A percentile compares a stretch with the other conserved stretches of the same genome.
Conservation (phyloP, 169 alveolate genomes). For the Miamiensis avidus region DNA sequence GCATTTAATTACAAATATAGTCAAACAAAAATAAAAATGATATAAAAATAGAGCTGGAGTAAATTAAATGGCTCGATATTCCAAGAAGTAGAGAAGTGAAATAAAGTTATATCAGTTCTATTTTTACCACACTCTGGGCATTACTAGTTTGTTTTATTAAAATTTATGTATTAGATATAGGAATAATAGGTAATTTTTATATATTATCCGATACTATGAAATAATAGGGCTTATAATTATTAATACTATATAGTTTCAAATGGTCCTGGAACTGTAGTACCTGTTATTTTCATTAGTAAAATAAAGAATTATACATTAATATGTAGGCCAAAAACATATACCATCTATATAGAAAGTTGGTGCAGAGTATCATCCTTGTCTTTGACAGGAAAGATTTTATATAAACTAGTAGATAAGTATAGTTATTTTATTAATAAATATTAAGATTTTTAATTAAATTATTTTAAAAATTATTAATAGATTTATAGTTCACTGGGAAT, state of each 20-base stretch:
- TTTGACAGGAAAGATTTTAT: conserved; percentile 34
- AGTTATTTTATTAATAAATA: not conserved
- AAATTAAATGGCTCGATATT: conserved; percentile 21
- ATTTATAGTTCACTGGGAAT: conserved; percentile 29
- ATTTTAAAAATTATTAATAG: not conserved
- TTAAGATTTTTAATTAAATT: not conserved
- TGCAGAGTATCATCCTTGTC: conserved; percentile 45
- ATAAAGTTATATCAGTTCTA: conserved; percentile 5
- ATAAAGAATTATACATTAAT: not conserved
- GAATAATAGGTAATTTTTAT: too few relatives aligned
- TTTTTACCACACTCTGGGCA: conserved; percentile 9
- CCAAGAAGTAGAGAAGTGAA: conserved; percentile 35
- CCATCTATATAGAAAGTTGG: conserved; percentile 47
- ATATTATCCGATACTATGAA: too few relatives aligned
- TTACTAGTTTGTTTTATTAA: conserved; percentile 4
- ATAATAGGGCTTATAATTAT: too few relatives aligned
- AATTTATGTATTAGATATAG: not conserved
- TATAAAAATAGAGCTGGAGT: not conserved
- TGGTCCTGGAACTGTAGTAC: conserved; percentile 31
- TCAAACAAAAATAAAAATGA: too few relatives aligned
- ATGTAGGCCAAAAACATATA: conserved; percentile 17
- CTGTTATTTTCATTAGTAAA: not conserved
- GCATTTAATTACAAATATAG: too few relatives aligned
- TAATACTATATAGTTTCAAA: not conserved
- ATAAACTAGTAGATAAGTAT: conserved; percentile 11